A percentile compares a stretch with the other conserved stretches of the same genome.
These are phyloP conservation scores for Petrea volubilis DNA, from an alignment of 257 asterid species.

Conservation along the genomic window DNA sequence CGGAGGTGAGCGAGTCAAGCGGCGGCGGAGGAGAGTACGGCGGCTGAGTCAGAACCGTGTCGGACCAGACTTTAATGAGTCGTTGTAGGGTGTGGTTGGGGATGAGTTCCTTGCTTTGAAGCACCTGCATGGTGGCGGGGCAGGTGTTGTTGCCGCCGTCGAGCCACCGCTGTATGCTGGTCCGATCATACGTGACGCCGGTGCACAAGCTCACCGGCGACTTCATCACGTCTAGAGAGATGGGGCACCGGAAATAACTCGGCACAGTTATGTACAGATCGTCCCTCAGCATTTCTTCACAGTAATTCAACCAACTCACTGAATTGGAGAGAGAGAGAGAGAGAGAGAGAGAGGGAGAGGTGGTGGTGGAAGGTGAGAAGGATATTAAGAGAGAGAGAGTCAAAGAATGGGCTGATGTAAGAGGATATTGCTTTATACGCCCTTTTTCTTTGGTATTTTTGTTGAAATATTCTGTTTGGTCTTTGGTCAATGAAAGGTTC, in stretches of 20 bases:
- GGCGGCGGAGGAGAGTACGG: slow-evolving; percentile 2
- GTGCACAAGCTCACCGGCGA: slow-evolving; percentile 89
- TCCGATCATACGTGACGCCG: slow-evolving; percentile 84
- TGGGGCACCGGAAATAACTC: slow-evolving; percentile 72
- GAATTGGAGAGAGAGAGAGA: slow-evolving; percentile 31
- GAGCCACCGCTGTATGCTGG: slow-evolving; percentile 81
- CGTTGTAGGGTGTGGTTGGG: slow-evolving; percentile 81
- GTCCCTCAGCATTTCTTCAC: slow-evolving; percentile 46
- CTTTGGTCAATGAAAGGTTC: slow-evolving; percentile 47
- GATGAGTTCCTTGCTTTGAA: slow-evolving; percentile 55
- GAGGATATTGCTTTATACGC: slow-evolving; percentile 1
- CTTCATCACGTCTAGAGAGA: slow-evolving; percentile 77
- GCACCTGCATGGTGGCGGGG: slow-evolving; percentile 93
- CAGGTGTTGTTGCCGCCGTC: slow-evolving; percentile 88
- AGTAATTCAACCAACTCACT: background rate
- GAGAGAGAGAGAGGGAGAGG: slow-evolving; percentile 19
- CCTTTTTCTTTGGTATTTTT: background rate
- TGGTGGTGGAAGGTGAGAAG: slow-evolving; percentile 2
- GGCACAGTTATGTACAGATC: slow-evolving; percentile 61
- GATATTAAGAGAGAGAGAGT: slow-evolving; percentile 27
- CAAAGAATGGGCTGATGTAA: slow-evolving; percentile 52
- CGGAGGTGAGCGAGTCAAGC: slow-evolving; percentile 25
- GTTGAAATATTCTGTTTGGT: slow-evolving; percentile 23
- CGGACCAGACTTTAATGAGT: slow-evolving; percentile 75
- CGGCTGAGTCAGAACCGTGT: slow-evolving; percentile 35